Evolutionary conservation across 2,329 filamentous ascomycete genomes (phyloP).

Genomic region (Botrytis medusae): DNA sequence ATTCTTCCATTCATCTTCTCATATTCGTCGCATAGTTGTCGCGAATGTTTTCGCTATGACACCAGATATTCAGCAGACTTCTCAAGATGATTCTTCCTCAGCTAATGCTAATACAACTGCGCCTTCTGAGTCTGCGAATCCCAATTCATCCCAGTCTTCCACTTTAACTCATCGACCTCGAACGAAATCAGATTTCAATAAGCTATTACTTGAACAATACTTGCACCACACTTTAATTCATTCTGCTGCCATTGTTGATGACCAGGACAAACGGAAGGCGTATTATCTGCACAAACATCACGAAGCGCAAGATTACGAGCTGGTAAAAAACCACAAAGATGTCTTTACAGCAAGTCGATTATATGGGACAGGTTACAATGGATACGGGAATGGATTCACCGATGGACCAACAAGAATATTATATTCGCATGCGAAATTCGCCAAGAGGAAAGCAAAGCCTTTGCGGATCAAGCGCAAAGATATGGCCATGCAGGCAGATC

Average conservation of each 20-base stretch:
- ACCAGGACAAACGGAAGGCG: constrained; percentile 51
- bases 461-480: constrained; percentile 78
- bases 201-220: constrained; percentile 61
- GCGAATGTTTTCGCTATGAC: constrained; percentile 40
- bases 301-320: constrained; percentile 69
- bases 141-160: constrained; percentile 28
- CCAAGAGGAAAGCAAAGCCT: constrained; percentile 70
- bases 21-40: constrained; percentile 22
- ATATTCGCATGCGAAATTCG: constrained; percentile 75
- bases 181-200: constrained; percentile 41
- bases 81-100: constrained; percentile 23
- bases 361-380: constrained; percentile 77
- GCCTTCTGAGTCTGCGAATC: constrained; percentile 28
- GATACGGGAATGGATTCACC: constrained; percentile 84
- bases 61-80: constrained; percentile 36
- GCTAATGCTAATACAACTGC: constrained; percentile 1
- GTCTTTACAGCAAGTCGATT: constrained; percentile 58
- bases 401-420: constrained; percentile 63
- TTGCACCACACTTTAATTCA: constrained; percentile 63
- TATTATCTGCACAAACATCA: constrained; percentile 63
- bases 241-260: constrained; percentile 52
- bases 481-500: constrained; percentile 80
- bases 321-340: constrained; percentile 56
- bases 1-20: not conserved
- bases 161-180: constrained; percentile 35